phyloP scores from a whole-genome alignment of 108 stramenopile genomes.

The Cyclotella sp. region DNA sequence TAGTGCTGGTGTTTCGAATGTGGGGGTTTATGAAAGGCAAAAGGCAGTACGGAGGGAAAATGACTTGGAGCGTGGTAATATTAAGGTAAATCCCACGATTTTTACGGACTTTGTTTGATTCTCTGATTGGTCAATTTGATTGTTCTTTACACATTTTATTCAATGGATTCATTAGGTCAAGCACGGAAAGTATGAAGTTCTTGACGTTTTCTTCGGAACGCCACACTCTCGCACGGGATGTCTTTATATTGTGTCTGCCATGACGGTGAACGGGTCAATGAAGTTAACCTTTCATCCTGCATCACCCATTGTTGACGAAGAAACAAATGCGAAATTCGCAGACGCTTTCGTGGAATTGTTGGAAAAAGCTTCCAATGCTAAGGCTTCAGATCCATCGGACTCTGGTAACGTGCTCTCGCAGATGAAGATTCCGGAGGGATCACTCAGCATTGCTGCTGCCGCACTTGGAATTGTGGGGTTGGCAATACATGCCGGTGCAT shows the following conservation, averaged over 20 bases:
- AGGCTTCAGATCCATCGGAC: slow-evolving; percentile 10
- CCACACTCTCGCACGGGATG: slow-evolving; percentile 80
- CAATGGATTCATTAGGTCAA: slow-evolving; percentile 24
- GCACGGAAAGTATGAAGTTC: slow-evolving; percentile 76
- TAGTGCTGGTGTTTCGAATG: slow-evolving; percentile 84
- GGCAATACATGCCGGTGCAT: slow-evolving; percentile 71
- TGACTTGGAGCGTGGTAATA: slow-evolving; percentile 40
- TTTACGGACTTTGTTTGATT: no score
- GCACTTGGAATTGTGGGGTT: slow-evolving; percentile 61
- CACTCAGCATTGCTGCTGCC: slow-evolving; percentile 56
- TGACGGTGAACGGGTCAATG: slow-evolving; percentile 80
- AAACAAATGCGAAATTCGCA: slow-evolving; percentile 69
- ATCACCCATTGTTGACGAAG: slow-evolving; percentile 71
- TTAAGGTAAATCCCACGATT: slow-evolving; percentile 60
- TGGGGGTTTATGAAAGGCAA: slow-evolving; percentile 81
- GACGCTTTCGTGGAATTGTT: slow-evolving; percentile 76
- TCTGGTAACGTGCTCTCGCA: slow-evolving; percentile 24
- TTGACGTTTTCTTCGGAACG: slow-evolving; percentile 84
- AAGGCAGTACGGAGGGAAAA: slow-evolving; percentile 64
- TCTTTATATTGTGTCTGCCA: slow-evolving; percentile 69
- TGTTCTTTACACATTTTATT: neutral
- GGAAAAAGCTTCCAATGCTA: slow-evolving; percentile 56
- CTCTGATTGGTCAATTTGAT: neutral
- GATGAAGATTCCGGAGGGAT: slow-evolving; percentile 55
- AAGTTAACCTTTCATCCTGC: slow-evolving; percentile 85